Percentiles rank a stretch among this genome's conserved stretches.
Evolutionary conservation across 2,329 filamentous ascomycete species (phyloP).

Genomic region (Chaetomiaceae sp.): DNA sequence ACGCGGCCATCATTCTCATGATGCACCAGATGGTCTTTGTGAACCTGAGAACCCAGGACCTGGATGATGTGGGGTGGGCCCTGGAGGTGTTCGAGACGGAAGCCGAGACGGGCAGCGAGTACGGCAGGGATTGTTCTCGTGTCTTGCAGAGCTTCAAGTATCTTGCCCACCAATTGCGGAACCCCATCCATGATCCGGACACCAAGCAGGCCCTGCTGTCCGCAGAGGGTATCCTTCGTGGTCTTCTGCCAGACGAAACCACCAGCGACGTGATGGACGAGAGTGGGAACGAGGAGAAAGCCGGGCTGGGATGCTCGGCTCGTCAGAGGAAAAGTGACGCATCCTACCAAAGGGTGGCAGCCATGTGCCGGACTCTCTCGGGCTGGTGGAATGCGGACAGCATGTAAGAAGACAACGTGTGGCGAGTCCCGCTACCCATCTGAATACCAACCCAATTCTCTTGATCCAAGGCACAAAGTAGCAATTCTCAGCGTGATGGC

Average conservation of each 20-base stretch:
- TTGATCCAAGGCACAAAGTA: too few relatives aligned
- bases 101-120: slow-evolving; percentile 35
- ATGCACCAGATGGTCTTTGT: slow-evolving; percentile 40
- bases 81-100: slow-evolving; percentile 40
- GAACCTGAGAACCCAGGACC: slow-evolving; percentile 28
- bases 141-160: slow-evolving; percentile 37
- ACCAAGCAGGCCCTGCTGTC: slow-evolving; percentile 13
- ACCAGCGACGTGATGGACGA: neutral
- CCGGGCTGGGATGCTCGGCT: neutral
- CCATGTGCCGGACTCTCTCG: slow-evolving; percentile 8
- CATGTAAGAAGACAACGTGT: slow-evolving; percentile 14
- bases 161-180: slow-evolving; percentile 34
- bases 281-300: neutral
- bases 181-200: slow-evolving; percentile 15
- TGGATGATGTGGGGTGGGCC: slow-evolving; percentile 37
- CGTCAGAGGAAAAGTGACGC: neutral
- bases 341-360: slow-evolving; percentile 7
- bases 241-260: neutral
- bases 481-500: too few relatives aligned
- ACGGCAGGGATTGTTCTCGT: slow-evolving; percentile 35
- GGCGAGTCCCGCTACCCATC: too few relatives aligned
- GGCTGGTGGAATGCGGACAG: slow-evolving; percentile 14
- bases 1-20: slow-evolving; percentile 44
- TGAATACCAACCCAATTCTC: too few relatives aligned
- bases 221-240: slow-evolving; percentile 1